These are phyloP conservation scores for Eutrema salsugineum DNA, from an alignment of 441 rosid species.

Conservation along the genomic window DNA sequence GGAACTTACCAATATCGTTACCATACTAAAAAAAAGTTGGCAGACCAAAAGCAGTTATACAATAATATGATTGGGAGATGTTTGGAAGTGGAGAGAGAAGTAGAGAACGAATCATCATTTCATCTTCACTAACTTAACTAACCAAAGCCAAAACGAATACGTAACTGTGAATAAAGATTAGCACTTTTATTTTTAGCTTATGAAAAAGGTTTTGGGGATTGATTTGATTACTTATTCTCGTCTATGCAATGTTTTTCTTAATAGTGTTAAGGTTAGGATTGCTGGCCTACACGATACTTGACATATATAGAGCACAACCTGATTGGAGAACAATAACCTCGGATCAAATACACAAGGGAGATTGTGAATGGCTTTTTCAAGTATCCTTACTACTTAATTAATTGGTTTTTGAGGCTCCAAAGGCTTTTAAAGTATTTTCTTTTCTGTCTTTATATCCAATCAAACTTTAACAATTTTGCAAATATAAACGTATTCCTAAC, in stretches of 20 bases:
- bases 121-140: conserved; percentile 15
- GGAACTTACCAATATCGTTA: neutral
- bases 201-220: neutral
- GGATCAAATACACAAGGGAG: neutral
- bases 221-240: neutral
- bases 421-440: no score
- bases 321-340: neutral
- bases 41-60: conserved; percentile 14
- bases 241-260: neutral
- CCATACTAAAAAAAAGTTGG: neutral
- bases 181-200: conserved; percentile 1
- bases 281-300: neutral
- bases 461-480: no score
- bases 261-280: neutral
- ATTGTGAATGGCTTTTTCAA: neutral
- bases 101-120: conserved; percentile 25
- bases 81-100: neutral
- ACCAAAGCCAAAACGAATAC: conserved; percentile 30
- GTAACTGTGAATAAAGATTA: conserved; percentile 10
- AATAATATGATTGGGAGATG: conserved; percentile 18
- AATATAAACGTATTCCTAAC: no score
- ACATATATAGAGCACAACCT: neutral
- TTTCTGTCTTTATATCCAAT: no score
- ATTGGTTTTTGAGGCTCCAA: no score
- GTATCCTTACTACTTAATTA: no score